Conservation (phyloP, 768 basidiomycete species). For the Calocybe indica region DNA sequence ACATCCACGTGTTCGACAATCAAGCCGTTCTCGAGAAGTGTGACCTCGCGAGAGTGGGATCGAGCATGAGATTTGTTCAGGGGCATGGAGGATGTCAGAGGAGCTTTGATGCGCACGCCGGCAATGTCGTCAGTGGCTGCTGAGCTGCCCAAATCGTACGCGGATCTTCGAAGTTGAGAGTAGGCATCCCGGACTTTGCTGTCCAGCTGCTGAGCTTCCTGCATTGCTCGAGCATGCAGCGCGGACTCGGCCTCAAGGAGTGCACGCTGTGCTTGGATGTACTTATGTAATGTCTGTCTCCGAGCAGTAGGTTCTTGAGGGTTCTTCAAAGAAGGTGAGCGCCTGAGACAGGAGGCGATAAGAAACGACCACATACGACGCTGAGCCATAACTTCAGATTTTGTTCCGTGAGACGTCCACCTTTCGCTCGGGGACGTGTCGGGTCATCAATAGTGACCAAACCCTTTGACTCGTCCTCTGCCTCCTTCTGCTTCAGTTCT, state of each 20-base stretch:
- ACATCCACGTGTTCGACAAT: slow-evolving; percentile 87
- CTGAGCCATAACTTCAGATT: slow-evolving; percentile 79
- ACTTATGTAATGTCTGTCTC: slow-evolving; percentile 74
- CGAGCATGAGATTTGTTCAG: slow-evolving; percentile 36
- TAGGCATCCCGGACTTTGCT: slow-evolving; percentile 76
- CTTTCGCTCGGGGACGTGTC: slow-evolving; percentile 54
- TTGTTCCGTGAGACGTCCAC: slow-evolving; percentile 66
- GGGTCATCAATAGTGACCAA: slow-evolving; percentile 42
- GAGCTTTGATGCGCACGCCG: slow-evolving; percentile 69
- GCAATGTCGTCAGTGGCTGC: slow-evolving; percentile 50
- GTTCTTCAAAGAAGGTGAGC: slow-evolving; percentile 48
- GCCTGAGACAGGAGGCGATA: slow-evolving; percentile 1
- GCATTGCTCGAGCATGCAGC: slow-evolving; percentile 72
- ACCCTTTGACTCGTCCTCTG: slow-evolving; percentile 58
- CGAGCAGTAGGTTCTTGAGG: slow-evolving; percentile 85
- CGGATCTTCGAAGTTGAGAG: slow-evolving; percentile 72
- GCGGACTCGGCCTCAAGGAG: slow-evolving; percentile 79
- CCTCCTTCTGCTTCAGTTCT: slow-evolving; percentile 69
- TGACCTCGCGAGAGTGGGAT: slow-evolving; percentile 64
- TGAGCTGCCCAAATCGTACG: slow-evolving; percentile 57
- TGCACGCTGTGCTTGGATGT: slow-evolving; percentile 76
- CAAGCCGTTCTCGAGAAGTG: slow-evolving; percentile 82
- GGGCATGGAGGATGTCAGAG: slow-evolving; percentile 36
- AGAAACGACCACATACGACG: slow-evolving; percentile 45
- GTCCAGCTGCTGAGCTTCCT: slow-evolving; percentile 72